phyloP scores from a whole-genome alignment of 257 asterid species.

The Fraxinus pennsylvanica region DNA sequence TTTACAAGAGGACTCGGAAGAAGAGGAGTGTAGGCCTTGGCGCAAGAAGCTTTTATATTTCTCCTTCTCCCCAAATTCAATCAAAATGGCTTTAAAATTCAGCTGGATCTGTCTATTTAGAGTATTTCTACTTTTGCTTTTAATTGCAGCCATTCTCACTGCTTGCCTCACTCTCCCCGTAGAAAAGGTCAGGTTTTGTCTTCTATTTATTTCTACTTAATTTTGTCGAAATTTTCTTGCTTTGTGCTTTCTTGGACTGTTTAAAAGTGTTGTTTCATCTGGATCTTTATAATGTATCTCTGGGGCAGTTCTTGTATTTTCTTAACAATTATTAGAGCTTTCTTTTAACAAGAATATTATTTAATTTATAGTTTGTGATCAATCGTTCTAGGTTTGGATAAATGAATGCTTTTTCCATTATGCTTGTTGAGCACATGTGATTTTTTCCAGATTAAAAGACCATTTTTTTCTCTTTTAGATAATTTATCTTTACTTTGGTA shows the following conservation, averaged over 20 bases:
- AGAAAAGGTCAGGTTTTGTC: conserved; percentile 37
- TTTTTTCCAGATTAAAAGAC: neutral
- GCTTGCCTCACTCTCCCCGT: conserved; percentile 52
- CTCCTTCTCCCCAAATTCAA: neutral
- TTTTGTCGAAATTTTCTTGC: neutral
- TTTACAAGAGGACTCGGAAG: neutral
- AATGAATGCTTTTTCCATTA: neutral
- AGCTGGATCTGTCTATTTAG: neutral
- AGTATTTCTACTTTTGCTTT: conserved; percentile 11
- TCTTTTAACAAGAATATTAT: neutral
- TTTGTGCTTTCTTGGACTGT: neutral
- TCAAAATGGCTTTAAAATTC: neutral
- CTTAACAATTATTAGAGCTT: neutral
- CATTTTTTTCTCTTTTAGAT: neutral
- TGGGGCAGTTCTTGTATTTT: neutral
- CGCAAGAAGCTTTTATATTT: neutral
- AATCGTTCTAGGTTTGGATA: neutral
- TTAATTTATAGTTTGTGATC: neutral
- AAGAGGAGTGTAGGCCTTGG: neutral
- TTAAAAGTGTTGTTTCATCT: neutral
- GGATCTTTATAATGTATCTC: neutral
- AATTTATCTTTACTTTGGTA: no score
- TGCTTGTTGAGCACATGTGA: neutral
- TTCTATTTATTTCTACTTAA: neutral
- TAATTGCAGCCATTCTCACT: conserved; percentile 41